A percentile compares a stretch with the other conserved stretches of the same genome.
phyloP scores from a whole-genome alignment of 2,329 filamentous ascomycete genomes.

The Xylariaceae sp. region DNA sequence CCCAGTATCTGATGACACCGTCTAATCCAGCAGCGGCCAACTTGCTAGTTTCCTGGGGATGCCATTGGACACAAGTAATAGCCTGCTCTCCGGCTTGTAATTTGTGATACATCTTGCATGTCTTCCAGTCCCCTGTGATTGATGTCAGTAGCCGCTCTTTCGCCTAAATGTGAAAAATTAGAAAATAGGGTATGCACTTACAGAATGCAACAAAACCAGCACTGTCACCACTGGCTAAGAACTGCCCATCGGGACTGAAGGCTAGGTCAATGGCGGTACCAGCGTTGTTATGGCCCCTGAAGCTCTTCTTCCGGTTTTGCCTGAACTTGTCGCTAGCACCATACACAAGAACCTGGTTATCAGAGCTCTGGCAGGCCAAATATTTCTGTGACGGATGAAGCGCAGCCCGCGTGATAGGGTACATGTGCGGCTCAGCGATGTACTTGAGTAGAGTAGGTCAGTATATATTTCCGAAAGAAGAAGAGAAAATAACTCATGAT shows the following conservation, averaged over 20 bases:
- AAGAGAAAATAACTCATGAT: not conserved
- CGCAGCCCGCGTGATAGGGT: constrained; percentile 80
- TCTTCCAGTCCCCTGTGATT: constrained; percentile 81
- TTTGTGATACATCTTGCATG: constrained; percentile 98
- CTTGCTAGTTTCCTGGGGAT: constrained; percentile 95
- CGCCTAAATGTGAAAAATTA: too few species aligned
- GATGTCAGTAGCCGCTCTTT: constrained; percentile 5
- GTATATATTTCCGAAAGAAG: not conserved
- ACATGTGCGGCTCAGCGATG: constrained; percentile 97
- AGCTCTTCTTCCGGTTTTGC: constrained; percentile 95
- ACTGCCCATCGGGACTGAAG: constrained; percentile 86
- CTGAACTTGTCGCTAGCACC: constrained; percentile 92
- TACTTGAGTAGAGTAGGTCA: constrained; percentile 47
- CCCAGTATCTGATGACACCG: constrained; percentile 87
- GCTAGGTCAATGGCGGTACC: constrained; percentile 88
- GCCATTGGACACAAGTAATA: constrained; percentile 86
- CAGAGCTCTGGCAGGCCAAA: constrained; percentile 85
- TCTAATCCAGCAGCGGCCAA: constrained; percentile 86
- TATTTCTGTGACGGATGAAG: constrained; percentile 88
- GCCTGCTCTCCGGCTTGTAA: constrained; percentile 77
- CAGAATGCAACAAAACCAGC: constrained; percentile 87
- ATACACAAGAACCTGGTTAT: constrained; percentile 97
- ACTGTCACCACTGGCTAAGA: constrained; percentile 80
- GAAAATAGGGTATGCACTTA: constrained; percentile 8
- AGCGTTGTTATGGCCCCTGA: constrained; percentile 91